Conservation (phyloP, 1,284 basidiomycete genomes). For the Agroathelia rolfsii region DNA sequence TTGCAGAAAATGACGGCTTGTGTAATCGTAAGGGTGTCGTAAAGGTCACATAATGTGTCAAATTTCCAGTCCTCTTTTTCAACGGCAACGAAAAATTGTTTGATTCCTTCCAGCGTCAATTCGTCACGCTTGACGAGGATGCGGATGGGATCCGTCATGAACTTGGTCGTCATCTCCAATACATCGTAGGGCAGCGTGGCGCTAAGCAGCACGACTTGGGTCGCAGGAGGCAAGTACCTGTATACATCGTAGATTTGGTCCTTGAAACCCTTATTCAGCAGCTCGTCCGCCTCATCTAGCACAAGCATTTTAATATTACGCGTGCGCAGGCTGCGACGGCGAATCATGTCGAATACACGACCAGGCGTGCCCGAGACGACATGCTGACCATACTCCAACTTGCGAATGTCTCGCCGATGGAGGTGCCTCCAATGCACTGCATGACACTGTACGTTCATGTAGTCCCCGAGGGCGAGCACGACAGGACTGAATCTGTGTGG, state of each 20-base stretch:
- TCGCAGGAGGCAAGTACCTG: slow-evolving; percentile 95
- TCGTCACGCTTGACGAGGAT: slow-evolving; percentile 99
- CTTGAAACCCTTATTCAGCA: slow-evolving; percentile 98
- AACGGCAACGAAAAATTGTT: slow-evolving; percentile 99
- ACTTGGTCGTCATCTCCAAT: slow-evolving; percentile 99
- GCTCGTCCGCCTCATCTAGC: slow-evolving; percentile 95
- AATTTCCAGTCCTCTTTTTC: slow-evolving; percentile 99
- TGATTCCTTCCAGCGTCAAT: slow-evolving; percentile 98
- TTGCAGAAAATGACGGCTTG: slow-evolving; percentile 99
- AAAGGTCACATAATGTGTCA: slow-evolving; percentile 95
- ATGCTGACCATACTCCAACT: slow-evolving; percentile 97
- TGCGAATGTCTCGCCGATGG: slow-evolving; percentile 96
- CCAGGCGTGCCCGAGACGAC: slow-evolving; percentile 97
- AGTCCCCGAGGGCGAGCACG: slow-evolving; percentile 93
- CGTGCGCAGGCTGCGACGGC: slow-evolving; percentile 86
- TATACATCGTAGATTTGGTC: slow-evolving; percentile 99
- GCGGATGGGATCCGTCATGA: slow-evolving; percentile 98
- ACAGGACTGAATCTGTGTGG: slow-evolving; percentile 99
- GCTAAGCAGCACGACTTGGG: slow-evolving; percentile 93
- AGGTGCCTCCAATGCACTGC: slow-evolving; percentile 98
- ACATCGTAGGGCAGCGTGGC: slow-evolving; percentile 97
- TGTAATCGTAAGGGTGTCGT: slow-evolving; percentile 98
- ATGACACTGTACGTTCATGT: slow-evolving; percentile 99
- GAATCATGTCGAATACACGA: slow-evolving; percentile 99
- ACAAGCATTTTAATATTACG: slow-evolving; percentile 99